Percentiles rank a stretch among this genome's conserved stretches.
These are phyloP conservation scores for Cyphellophora europaea DNA, from an alignment of 2,329 filamentous ascomycete species.

Conservation along the genomic window DNA sequence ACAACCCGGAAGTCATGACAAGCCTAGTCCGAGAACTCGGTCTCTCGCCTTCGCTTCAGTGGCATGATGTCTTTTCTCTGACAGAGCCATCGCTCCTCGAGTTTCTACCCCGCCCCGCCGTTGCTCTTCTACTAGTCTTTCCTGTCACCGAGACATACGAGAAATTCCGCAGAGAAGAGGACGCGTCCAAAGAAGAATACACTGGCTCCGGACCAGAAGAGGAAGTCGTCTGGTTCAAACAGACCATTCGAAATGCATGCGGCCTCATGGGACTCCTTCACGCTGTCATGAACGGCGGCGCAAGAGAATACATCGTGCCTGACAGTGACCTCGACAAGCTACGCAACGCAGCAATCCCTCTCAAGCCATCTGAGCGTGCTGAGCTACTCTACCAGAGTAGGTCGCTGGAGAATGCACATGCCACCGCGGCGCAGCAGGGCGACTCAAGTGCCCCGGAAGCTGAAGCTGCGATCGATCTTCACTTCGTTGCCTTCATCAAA, in stretches of 20 bases:
- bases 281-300: slow-evolving; percentile 67
- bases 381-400: slow-evolving; percentile 67
- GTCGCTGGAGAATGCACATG: slow-evolving; percentile 69
- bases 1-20: slow-evolving; percentile 84
- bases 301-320: slow-evolving; percentile 51
- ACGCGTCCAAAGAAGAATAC: slow-evolving; percentile 56
- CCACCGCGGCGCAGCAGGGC: slow-evolving; percentile 63
- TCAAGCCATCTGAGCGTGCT: slow-evolving; percentile 58
- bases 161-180: slow-evolving; percentile 63
- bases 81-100: slow-evolving; percentile 74
- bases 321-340: slow-evolving; percentile 43
- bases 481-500: slow-evolving; percentile 94
- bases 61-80: slow-evolving; percentile 89
- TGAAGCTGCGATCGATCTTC: slow-evolving; percentile 76
- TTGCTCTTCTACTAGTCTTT: slow-evolving; percentile 86
- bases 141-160: slow-evolving; percentile 76
- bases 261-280: slow-evolving; percentile 84
- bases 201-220: slow-evolving; percentile 57
- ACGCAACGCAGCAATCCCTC: slow-evolving; percentile 58
- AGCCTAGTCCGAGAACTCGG: slow-evolving; percentile 73
- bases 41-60: slow-evolving; percentile 62
- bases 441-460: slow-evolving; percentile 72
- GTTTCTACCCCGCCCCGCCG: slow-evolving; percentile 79
- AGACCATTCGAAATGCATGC: slow-evolving; percentile 91
- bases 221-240: slow-evolving; percentile 84